These are phyloP conservation scores for Casuarina cunninghamiana DNA, from an alignment of 306 rosid species.

Conservation along the genomic window DNA sequence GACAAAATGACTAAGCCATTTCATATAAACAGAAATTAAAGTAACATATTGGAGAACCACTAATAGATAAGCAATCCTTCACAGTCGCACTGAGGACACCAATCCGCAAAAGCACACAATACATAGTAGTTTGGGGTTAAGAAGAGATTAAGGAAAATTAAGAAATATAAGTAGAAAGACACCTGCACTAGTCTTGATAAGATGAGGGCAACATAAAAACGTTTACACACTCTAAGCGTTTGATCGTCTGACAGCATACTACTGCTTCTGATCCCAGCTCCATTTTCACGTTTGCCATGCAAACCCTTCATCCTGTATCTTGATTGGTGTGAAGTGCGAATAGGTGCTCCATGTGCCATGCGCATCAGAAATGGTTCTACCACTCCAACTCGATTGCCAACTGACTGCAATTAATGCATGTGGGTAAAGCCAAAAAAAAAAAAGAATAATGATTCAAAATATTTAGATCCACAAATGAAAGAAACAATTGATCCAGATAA, in stretches of 20 bases:
- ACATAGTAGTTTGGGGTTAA: not conserved
- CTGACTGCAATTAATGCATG: slow-evolving; percentile 61
- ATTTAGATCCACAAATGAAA: slow-evolving; percentile 3
- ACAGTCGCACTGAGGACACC: too few species aligned
- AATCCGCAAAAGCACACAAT: not conserved
- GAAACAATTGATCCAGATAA: not conserved
- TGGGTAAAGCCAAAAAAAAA: slow-evolving; percentile 5
- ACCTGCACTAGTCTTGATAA: slow-evolving; percentile 95
- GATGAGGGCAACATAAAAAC: slow-evolving; percentile 94
- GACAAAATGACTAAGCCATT: slow-evolving; percentile 16
- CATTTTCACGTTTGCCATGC: slow-evolving; percentile 44
- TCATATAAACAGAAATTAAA: slow-evolving; percentile 8
- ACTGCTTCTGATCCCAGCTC: slow-evolving; percentile 38
- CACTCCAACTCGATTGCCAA: slow-evolving; percentile 91
- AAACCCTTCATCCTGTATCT: slow-evolving; percentile 44
- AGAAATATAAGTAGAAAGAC: slow-evolving; percentile 17
- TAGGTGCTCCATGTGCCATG: slow-evolving; percentile 95
- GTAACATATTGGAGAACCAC: not conserved
- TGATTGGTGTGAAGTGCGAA: slow-evolving; percentile 52
- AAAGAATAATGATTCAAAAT: slow-evolving; percentile 19
- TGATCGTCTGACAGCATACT: slow-evolving; percentile 60
- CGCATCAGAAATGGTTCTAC: slow-evolving; percentile 91
- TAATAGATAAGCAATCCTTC: not conserved
- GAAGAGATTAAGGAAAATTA: slow-evolving; percentile 12
- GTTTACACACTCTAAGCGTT: slow-evolving; percentile 78